A percentile compares a stretch with the other conserved stretches of the same genome.
phyloP scores from a whole-genome alignment of 129 eudicot species.

The Cynara cardunculus region DNA sequence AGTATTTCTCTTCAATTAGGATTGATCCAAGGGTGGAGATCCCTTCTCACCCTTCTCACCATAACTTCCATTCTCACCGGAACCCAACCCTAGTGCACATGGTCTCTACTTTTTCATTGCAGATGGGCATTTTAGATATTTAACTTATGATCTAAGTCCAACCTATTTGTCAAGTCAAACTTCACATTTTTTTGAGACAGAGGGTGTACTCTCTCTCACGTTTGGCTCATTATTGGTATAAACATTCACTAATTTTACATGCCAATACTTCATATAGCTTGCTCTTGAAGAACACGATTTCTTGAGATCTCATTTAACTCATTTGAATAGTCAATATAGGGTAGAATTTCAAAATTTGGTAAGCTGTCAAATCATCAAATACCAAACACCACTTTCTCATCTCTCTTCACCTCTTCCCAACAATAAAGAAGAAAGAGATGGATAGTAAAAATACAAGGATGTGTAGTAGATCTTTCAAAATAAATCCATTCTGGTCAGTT shows the following conservation, averaged over 20 bases:
- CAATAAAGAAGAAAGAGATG: conserved; percentile 14
- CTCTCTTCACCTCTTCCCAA: conserved; percentile 20
- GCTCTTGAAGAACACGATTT: conserved; percentile 2
- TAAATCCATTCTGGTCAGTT: not conserved
- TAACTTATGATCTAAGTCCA: not conserved
- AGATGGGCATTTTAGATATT: not conserved
- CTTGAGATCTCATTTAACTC: not conserved
- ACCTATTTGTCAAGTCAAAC: not conserved
- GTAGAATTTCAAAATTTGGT: conserved; percentile 30
- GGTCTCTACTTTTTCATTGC: not conserved
- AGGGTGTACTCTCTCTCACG: not conserved
- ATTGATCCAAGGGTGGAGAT: too few species aligned
- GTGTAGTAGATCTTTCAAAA: not conserved
- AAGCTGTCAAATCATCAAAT: conserved; percentile 27
- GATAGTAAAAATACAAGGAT: not conserved
- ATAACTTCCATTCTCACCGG: too few species aligned
- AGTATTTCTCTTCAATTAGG: too few species aligned
- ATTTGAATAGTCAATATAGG: conserved; percentile 12
- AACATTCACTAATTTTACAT: not conserved
- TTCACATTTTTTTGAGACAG: not conserved
- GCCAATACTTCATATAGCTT: not conserved
- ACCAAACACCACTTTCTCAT: conserved; percentile 19
- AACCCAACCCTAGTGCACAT: too few species aligned
- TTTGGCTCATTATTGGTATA: not conserved
- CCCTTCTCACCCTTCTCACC: too few species aligned